Conservation (phyloP, 1,284 basidiomycete genomes). For the Leccinum fuscescens region DNA sequence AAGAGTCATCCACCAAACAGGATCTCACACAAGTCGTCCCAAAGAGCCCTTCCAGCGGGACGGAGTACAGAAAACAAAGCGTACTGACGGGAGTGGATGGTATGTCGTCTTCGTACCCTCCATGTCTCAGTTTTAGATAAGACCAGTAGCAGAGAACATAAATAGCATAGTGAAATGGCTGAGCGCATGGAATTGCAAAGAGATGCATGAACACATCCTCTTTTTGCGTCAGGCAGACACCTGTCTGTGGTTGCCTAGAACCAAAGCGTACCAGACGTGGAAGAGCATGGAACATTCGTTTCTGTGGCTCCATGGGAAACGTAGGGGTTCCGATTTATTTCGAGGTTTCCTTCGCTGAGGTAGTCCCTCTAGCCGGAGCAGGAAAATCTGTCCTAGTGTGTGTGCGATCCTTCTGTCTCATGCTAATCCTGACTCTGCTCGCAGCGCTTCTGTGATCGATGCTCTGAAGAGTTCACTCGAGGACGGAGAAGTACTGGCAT, state of each 20-base stretch:
- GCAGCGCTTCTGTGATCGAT: no score
- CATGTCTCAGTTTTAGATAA: background rate
- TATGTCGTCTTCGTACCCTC: background rate
- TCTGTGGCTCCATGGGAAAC: slow-evolving; percentile 21
- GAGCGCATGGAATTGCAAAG: slow-evolving; percentile 2
- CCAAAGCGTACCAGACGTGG: slow-evolving; percentile 8
- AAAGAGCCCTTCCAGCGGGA: background rate
- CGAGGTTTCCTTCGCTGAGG: background rate
- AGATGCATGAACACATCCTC: background rate
- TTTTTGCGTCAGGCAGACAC: slow-evolving; percentile 14
- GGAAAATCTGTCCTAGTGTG: slow-evolving; percentile 23
- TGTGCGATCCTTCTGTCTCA: no score
- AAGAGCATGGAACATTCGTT: slow-evolving; percentile 7
- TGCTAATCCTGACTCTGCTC: no score
- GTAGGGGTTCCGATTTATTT: background rate
- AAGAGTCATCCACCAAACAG: background rate
- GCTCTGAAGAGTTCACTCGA: no score
- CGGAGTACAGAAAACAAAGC: background rate
- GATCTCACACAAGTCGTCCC: background rate
- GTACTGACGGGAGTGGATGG: background rate
- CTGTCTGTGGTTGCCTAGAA: slow-evolving; percentile 13
- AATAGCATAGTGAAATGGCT: slow-evolving; percentile 1
- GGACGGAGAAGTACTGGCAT: no score
- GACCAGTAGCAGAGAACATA: background rate
- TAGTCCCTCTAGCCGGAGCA: background rate